These are phyloP conservation scores for Haplosporangium sp. DNA, from an alignment of 371 early-diverging fungal species.

Conservation along the genomic window DNA sequence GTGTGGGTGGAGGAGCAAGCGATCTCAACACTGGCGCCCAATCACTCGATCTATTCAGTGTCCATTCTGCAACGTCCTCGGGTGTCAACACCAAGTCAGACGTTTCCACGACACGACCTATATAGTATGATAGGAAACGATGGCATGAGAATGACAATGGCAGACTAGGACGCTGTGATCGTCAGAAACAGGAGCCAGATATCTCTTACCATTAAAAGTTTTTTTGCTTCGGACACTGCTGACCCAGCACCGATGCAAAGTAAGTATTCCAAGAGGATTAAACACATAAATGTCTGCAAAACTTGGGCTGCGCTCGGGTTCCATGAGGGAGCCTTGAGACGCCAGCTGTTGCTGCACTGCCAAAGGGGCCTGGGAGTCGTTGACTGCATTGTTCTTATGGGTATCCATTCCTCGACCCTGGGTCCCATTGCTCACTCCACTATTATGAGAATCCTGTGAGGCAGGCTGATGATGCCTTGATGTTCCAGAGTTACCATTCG, in stretches of 20 bases:
- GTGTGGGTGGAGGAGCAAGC: constrained; percentile 15
- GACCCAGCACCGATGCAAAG: constrained; percentile 72
- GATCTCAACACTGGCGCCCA: constrained; percentile 58
- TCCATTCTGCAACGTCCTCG: constrained; percentile 73
- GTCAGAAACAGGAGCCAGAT: neutral
- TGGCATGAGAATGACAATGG: neutral
- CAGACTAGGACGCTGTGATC: no score
- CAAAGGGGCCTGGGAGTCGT: constrained; percentile 25
- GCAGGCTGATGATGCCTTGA: constrained; percentile 9
- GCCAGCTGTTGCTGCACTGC: constrained; percentile 50
- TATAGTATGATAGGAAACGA: neutral
- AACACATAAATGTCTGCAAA: constrained; percentile 71
- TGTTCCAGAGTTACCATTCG: constrained; percentile 9
- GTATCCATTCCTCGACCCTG: constrained; percentile 5
- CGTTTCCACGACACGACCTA: constrained; percentile 62
- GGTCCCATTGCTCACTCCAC: constrained; percentile 8
- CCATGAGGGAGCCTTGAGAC: constrained; percentile 34
- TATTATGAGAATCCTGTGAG: constrained; percentile 11
- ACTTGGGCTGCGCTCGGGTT: constrained; percentile 56
- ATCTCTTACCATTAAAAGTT: constrained; percentile 57
- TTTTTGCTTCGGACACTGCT: constrained; percentile 61
- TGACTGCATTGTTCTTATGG: neutral
- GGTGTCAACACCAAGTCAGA: constrained; percentile 63
- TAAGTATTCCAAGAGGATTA: constrained; percentile 67
- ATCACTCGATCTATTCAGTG: constrained; percentile 60